Base-by-base conservation (phyloP, 1,139 yeast species). In the Lodderomyces parapsilosis region DNA sequence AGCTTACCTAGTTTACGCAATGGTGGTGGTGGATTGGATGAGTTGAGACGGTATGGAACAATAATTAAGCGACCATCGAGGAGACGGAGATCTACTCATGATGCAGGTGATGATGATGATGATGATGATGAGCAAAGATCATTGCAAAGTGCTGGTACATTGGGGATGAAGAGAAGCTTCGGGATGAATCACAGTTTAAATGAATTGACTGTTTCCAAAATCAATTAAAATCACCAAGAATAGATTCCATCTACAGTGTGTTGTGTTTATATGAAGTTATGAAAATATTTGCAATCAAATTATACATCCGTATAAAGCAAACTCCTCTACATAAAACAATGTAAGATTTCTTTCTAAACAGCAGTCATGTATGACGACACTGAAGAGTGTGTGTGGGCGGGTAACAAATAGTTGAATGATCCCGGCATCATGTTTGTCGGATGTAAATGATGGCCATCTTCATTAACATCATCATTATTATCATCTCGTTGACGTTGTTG, bases 311-410 rank as follows among this genome's bases (percentile, higher is more conserved):
- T 20, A 20, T n/a, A n/a, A n/a, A n/a, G n/a, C n/a, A n/a, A n/a
- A n/a, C n/a, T n/a, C 23, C 8, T 20, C 7, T 20, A 20, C 23
- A 8, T 20, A 14, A 14, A 8, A 34, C 8, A 4, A 14, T 14
- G 27, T 13, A 6, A 19, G 22, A 2, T 36, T n/a, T n/a, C n/a
- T n/a, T n/a, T n/a, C n/a, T 34, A 43, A 33, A 25, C 41, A 14
- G 48, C 48, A 15, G 48, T 45, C 42, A 45, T 45, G 34, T 42
- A 45, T 23, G 48, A 45, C 5, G 48, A 45, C 5, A 19, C 43
- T 8, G 46, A 43, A 2, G 48, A 45, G 11, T 34, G 34, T 4
- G 43, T 20, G 25, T 42, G 39, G 14, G 38, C 38, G 9, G 44
- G 48, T 13, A 31, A 27, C 11, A 15, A 36, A 33, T 43, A 43